These are phyloP conservation scores for Magnaporthales sp. DNA, from an alignment of 2,329 filamentous ascomycete species.

Conservation along the genomic window DNA sequence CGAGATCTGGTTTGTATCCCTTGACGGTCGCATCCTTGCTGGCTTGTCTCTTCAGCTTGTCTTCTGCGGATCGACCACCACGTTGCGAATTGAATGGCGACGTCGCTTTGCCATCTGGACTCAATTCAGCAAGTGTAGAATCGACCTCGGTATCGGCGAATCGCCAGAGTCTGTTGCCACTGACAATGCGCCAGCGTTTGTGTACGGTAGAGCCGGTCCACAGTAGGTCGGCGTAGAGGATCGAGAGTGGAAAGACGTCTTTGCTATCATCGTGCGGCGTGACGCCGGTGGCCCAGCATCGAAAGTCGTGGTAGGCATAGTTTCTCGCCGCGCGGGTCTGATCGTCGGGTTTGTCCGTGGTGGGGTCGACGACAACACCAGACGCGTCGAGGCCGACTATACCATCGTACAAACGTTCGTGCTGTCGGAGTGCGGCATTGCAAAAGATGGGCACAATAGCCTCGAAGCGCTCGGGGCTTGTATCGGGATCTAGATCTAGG, in stretches of 20 bases:
- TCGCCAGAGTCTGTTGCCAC: conserved; percentile 28
- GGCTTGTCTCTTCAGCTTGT: neutral
- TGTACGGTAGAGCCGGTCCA: conserved; percentile 29
- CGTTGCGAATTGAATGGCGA: neutral
- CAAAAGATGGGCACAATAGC: conserved; percentile 25
- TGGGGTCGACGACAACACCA: neutral
- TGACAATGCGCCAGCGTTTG: conserved; percentile 30
- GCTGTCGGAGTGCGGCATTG: conserved; percentile 23
- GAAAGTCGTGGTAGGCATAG: conserved; percentile 25
- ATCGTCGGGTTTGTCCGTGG: neutral
- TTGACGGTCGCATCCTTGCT: neutral
- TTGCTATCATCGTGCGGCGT: conserved; percentile 33
- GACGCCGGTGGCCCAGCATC: conserved; percentile 29
- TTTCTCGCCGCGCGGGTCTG: neutral
- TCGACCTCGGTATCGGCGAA: conserved; percentile 8
- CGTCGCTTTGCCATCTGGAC: neutral
- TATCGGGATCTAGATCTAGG: conserved; percentile 27
- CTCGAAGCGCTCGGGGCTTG: conserved; percentile 9
- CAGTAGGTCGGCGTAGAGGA: conserved; percentile 23
- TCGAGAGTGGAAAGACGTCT: conserved; percentile 33
- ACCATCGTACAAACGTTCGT: conserved; percentile 23
- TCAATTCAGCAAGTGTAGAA: neutral
- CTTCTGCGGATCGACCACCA: neutral
- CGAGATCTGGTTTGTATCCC: neutral
- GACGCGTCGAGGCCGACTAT: conserved; percentile 13